Base-by-base conservation (phyloP, 148 eudicot genomes). In the Vaccinium macrocarpon region DNA sequence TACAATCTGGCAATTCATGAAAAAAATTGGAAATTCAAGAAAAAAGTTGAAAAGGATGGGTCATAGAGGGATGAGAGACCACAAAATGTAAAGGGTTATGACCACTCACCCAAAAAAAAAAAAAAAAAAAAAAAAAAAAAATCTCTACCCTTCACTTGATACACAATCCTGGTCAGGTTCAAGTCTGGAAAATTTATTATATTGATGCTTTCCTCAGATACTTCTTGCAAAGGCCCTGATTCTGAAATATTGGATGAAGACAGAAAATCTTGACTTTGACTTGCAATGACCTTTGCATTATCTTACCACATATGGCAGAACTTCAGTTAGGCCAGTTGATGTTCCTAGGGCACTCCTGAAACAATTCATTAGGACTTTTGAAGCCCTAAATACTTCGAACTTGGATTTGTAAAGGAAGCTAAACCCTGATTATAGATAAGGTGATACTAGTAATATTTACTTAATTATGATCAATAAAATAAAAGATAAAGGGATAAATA, bases 141-240 rank as follows among this genome's bases (percentile, higher is more conserved):
- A n/a, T n/a, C 79, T 76, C 79, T 51, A n/a, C 27, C 29, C 29
- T n/a, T 76, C 79, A 76, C 79, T 49, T 49, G 56, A 49, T n/a
- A 49, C 57, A n/a, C 35, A 76, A n/a, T 76, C 50, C 57, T 23
- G 79, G 53, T 51, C 57, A 76, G 79, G 57, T 76, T 76, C 57
- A 76, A 23, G 14, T 50, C 32, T 76, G 32, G 32, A 12, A 50
- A 12, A 75, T 8, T 64, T 64, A 5, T 14, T 32, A 71, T 3
- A 32, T 70, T 2, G 0, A 42, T 73, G 4, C 42, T 46, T 8
- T 35, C 50, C 21, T 35, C 46, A 70, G 19, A 13, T 21, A 18
- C 49, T 74, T 74, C 78, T 75, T 46, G 8, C n/a, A 46, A 48
- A 46, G n/a, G 29, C 78, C 14, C 18, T 3, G 2, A 23, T 66